Conservation (phyloP, 2,329 filamentous ascomycete genomes). For the Penicillium sp. region DNA sequence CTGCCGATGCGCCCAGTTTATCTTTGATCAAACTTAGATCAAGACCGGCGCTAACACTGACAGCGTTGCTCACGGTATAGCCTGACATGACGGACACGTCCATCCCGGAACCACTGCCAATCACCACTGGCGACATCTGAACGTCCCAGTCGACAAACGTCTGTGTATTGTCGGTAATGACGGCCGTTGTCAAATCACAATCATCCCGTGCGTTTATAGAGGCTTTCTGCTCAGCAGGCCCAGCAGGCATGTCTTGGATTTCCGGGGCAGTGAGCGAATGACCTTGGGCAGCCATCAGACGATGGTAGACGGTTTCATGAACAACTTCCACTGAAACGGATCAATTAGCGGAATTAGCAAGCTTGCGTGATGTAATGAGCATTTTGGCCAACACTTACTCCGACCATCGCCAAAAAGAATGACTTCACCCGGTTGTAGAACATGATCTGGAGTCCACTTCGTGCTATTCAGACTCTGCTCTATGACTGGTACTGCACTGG, state of each 20-base stretch:
- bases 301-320: constrained; percentile 5
- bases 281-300: background rate
- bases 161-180: constrained; percentile 5
- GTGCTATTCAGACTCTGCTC: constrained; percentile 3
- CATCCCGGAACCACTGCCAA: constrained; percentile 4
- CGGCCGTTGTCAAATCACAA: constrained; percentile 3
- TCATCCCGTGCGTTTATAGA: constrained; percentile 2
- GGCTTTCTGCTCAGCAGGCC: background rate
- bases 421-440: constrained; percentile 6
- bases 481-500: background rate
- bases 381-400: background rate
- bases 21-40: constrained; percentile 5
- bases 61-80: constrained; percentile 1
- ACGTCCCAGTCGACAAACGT: constrained; percentile 11
- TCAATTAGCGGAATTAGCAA: too few relatives aligned
- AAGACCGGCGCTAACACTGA: background rate
- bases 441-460: constrained; percentile 6
- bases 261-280: background rate
- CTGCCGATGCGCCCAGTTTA: constrained; percentile 1
- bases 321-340: constrained; percentile 8
- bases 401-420: constrained; percentile 6
- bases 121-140: constrained; percentile 10
- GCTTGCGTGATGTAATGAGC: too few relatives aligned
- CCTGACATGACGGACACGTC: constrained; percentile 9
- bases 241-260: background rate